Base-by-base conservation (phyloP, 2,329 filamentous ascomycete species). In the Bipolaris gigantea region DNA sequence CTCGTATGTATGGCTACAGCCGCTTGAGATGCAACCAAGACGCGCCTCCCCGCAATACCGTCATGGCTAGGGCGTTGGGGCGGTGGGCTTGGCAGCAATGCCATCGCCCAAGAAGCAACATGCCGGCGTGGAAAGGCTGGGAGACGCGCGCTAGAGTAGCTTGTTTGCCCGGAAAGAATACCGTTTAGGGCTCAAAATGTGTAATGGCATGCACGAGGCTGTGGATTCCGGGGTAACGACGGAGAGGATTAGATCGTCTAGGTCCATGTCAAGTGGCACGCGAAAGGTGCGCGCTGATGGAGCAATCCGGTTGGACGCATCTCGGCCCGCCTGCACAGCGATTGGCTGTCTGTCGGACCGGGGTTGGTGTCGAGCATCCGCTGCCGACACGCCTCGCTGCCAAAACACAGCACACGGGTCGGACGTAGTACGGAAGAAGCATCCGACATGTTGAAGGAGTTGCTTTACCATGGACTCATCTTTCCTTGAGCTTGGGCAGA, bases 11-110 rank as follows among this genome's bases (percentile, higher is more conserved):
- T 40, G 41, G 35, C 48, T 36, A 41, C 47, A 56, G 42, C 46
- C 49, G 56, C 49, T 36, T 15, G 33, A 38, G 23, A 38, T 48
- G 41, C 50, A 51, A 46, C 58, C 59, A 64, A 63, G 62, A 50
- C 55, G 56, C 50, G 43, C 57, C 63, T 50, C 64, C 61, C 63
- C 63, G 60, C 62, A 60, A 55, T 50, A 48, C 53, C 50, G 49
- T 58, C 56, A 60, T 61, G 39, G 55, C 47, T 48, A 30, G 33
- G 42, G 35, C 35, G 50, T 45, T 13, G 47, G 15, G 16, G 16
- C 41, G 48, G 56, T 40, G 48, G 21, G 43, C 64, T 63, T 66
- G 59, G 64, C 60, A 56, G 47, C 38, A 36, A 53, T 47, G 51
- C 42, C 40, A 42, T 34, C 18, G 23, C 34, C 21, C 51, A 55